Evolutionary conservation across 1,284 basidiomycete species (phyloP), one percentile per base, ranked within the genome.

Genomic region (Tilletia indica): DNA sequence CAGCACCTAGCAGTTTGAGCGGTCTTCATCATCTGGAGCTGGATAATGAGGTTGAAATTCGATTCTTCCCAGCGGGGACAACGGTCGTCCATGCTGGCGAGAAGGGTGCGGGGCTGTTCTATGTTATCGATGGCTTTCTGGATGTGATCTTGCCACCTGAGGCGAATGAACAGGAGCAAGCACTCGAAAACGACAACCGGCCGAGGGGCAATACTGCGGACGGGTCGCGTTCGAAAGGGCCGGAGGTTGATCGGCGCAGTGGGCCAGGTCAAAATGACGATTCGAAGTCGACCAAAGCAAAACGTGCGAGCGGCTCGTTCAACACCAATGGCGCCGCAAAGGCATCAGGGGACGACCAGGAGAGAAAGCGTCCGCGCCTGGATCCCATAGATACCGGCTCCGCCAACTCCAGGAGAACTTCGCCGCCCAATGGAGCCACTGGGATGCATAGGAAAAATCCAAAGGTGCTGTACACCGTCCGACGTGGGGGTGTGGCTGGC

Each of bases 61-160:
- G 97, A 58, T 97, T 92, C 85, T 99, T 93, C 86, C 88, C 92
- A 42, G 91, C 93, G 69, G 95, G 94, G 0, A 91, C 91, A 5
- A 90, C 89, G 0, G 86, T 99, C 19, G 94, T 92, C 14, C 93
- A 90, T 80, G 93, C 94, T 5, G 96, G 94, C 39, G 96, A 99
- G 83, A 87, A 89, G 67, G 91, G 94, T 76, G 92, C 93, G 54
- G 96, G 96, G 9, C 86, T 99, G 36, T 99, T 96, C 87, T 99
- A 96, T 80, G 94, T 99, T 58, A 97, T 99, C 67, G 97, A 99
- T 77, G 96, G 96, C 0, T 94, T 97, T 85, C 86, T 99, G 51
- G 96, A 99, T 80, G 94, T 98, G 58, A 86, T 92, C 42, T 86
- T 96, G 58, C 92, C 93, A 1, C 85, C 86, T 36, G 72, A 71